Conservation (phyloP, 371 early-diverging fungal species). For the Saksenaea vasiformis region DNA sequence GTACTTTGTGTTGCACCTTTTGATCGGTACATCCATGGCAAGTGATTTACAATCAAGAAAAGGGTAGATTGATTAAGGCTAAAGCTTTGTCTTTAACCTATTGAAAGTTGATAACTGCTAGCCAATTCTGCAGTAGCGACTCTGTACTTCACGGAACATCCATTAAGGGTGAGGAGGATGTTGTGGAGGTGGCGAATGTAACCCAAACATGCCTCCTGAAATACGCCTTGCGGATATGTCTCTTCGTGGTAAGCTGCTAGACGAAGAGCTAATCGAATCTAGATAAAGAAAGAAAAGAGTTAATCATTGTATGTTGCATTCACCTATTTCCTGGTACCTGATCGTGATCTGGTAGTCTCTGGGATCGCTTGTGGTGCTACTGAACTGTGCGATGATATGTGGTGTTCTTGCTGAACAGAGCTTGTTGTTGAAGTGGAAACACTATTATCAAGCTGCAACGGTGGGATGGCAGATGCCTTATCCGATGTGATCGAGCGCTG, state of each 20-base stretch:
- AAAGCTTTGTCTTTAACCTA: neutral
- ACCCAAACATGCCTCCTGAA: conserved; percentile 42
- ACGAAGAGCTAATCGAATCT: conserved; percentile 41
- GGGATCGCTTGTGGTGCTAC: conserved; percentile 27
- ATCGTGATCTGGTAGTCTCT: conserved; percentile 16
- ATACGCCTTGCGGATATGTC: conserved; percentile 37
- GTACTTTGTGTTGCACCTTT: too few species aligned
- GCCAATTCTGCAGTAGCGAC: neutral
- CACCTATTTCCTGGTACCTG: conserved; percentile 14
- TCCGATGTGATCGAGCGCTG: conserved; percentile 48
- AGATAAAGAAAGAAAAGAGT: neutral
- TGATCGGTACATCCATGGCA: neutral
- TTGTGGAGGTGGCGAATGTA: conserved; percentile 39
- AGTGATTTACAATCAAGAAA: neutral
- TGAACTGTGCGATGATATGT: conserved; percentile 12
- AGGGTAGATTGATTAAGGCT: neutral
- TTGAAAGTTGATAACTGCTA: neutral
- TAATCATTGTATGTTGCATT: too few species aligned
- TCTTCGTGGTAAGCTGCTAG: conserved; percentile 25
- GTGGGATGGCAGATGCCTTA: conserved; percentile 42
- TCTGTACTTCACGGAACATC: neutral
- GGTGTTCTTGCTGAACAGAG: conserved; percentile 10
- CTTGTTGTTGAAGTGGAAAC: conserved; percentile 16
- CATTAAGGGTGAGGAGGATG: conserved; percentile 36
- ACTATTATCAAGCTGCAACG: conserved; percentile 41